Percentiles rank a stretch among this genome's conserved stretches.
These are phyloP conservation scores for Phaeosphaeria sp. DNA, from an alignment of 2,329 filamentous ascomycete genomes.

Conservation along the genomic window DNA sequence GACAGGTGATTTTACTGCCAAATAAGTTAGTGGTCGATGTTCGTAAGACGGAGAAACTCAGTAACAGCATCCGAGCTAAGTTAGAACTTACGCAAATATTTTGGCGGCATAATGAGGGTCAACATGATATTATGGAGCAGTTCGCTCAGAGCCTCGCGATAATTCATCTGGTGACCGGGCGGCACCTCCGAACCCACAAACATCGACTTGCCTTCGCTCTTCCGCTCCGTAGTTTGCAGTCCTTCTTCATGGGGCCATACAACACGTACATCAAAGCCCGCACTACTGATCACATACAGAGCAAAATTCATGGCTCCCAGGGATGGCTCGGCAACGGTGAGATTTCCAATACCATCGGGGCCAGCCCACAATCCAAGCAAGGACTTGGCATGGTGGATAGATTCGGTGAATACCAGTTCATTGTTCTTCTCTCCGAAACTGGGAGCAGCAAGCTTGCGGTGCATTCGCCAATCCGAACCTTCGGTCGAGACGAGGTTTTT, in stretches of 20 bases:
- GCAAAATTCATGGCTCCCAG: slow-evolving; percentile 70
- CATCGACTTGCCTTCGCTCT: slow-evolving; percentile 35
- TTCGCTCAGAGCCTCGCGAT: slow-evolving; percentile 66
- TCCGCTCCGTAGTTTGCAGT: slow-evolving; percentile 38
- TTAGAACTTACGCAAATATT: slow-evolving; percentile 58
- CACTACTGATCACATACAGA: slow-evolving; percentile 67
- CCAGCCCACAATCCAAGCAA: slow-evolving; percentile 42
- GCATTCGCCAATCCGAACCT: slow-evolving; percentile 72
- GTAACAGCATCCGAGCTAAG: background rate
- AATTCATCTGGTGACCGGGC: slow-evolving; percentile 62
- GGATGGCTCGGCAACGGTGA: slow-evolving; percentile 63
- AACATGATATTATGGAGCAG: slow-evolving; percentile 69
- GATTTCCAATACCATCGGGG: slow-evolving; percentile 27
- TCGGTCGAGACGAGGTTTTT: slow-evolving; percentile 75
- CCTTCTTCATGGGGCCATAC: slow-evolving; percentile 65
- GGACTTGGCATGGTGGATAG: slow-evolving; percentile 64
- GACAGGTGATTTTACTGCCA: slow-evolving; percentile 46
- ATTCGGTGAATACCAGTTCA: slow-evolving; percentile 68
- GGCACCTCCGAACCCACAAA: slow-evolving; percentile 41
- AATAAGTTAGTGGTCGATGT: slow-evolving; percentile 3
- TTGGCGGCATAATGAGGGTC: slow-evolving; percentile 65
- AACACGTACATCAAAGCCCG: slow-evolving; percentile 71
- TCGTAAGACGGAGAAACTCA: background rate
- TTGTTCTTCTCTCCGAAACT: slow-evolving; percentile 81
- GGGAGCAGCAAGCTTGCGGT: slow-evolving; percentile 74